A percentile compares a stretch with the other conserved stretches of the same genome.
Conservation (phyloP, 1,139 yeast genomes). For the Sugiyamaella sp. region DNA sequence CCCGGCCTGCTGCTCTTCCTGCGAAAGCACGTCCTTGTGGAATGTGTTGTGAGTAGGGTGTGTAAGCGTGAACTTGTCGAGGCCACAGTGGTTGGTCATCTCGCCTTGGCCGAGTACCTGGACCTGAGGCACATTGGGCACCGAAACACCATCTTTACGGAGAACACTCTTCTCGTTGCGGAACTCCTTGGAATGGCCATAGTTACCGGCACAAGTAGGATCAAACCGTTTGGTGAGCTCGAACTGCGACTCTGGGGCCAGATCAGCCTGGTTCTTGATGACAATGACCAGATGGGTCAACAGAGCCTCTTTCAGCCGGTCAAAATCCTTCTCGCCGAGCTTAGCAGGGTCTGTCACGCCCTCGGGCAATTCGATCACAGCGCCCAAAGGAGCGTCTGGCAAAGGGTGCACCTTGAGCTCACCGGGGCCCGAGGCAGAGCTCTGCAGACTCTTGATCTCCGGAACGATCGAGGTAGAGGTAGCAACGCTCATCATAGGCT, state of each 20-base stretch:
- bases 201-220: slow-evolving; percentile 68
- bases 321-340: slow-evolving; percentile 66
- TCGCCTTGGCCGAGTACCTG: slow-evolving; percentile 85
- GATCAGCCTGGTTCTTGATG: slow-evolving; percentile 66
- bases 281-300: slow-evolving; percentile 70
- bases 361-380: slow-evolving; percentile 61
- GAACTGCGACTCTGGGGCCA: slow-evolving; percentile 75
- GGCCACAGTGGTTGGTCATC: slow-evolving; percentile 66
- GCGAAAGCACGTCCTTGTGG: slow-evolving; percentile 68
- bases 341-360: slow-evolving; percentile 78
- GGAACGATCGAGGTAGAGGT: not conserved
- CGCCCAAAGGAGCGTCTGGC: slow-evolving; percentile 54
- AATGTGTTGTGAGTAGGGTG: slow-evolving; percentile 84
- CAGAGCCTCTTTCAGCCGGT: slow-evolving; percentile 62
- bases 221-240: slow-evolving; percentile 73
- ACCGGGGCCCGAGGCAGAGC: not conserved
- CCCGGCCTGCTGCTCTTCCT: slow-evolving; percentile 60
- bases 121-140: slow-evolving; percentile 83
- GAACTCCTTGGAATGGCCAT: slow-evolving; percentile 86
- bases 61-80: slow-evolving; percentile 66
- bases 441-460: slow-evolving; percentile 2
- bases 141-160: slow-evolving; percentile 76
- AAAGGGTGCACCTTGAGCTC: slow-evolving; percentile 22
- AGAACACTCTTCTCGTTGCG: slow-evolving; percentile 77
- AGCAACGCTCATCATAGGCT: slow-evolving; percentile 5